phyloP scores from a whole-genome alignment of 169 alveolate species.

The Eimeria sp. region DNA sequence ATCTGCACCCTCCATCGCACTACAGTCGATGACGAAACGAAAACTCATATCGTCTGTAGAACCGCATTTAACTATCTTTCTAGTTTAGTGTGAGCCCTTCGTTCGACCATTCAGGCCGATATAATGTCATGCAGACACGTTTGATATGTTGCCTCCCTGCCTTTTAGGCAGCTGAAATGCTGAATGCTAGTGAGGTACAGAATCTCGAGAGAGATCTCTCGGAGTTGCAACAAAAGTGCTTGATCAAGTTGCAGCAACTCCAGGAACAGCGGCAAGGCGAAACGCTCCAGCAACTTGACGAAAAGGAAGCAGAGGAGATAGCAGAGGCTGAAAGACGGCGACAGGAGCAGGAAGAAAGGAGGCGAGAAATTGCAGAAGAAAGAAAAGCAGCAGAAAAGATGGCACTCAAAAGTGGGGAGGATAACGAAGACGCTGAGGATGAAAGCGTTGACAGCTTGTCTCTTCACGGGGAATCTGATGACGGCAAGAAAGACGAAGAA shows the following conservation, averaged over 20 bases:
- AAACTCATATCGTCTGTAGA: no score
- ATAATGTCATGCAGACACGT: no score
- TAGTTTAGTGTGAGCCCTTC: no score
- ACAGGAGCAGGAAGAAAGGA: not conserved
- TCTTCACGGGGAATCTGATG: not conserved
- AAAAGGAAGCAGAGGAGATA: slow-evolving; percentile 16
- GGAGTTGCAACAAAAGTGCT: slow-evolving; percentile 22
- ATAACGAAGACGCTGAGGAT: not conserved
- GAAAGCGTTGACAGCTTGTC: slow-evolving; percentile 1
- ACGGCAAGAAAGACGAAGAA: slow-evolving; percentile 18
- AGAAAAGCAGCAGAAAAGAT: not conserved
- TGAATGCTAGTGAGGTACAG: not conserved
- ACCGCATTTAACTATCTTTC: no score
- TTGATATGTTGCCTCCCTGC: not conserved
- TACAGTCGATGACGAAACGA: no score
- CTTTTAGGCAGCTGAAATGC: slow-evolving; percentile 15
- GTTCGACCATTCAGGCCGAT: no score
- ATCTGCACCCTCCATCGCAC: no score
- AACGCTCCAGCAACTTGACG: slow-evolving; percentile 24
- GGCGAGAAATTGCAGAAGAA: not conserved
- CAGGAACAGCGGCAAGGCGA: slow-evolving; percentile 53
- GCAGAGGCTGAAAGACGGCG: not conserved
- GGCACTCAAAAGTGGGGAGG: not conserved
- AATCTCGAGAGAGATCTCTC: not conserved
- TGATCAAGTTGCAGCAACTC: not conserved